Evolutionary conservation across 768 basidiomycete species (phyloP).

Genomic region (Tricholomella constricta): DNA sequence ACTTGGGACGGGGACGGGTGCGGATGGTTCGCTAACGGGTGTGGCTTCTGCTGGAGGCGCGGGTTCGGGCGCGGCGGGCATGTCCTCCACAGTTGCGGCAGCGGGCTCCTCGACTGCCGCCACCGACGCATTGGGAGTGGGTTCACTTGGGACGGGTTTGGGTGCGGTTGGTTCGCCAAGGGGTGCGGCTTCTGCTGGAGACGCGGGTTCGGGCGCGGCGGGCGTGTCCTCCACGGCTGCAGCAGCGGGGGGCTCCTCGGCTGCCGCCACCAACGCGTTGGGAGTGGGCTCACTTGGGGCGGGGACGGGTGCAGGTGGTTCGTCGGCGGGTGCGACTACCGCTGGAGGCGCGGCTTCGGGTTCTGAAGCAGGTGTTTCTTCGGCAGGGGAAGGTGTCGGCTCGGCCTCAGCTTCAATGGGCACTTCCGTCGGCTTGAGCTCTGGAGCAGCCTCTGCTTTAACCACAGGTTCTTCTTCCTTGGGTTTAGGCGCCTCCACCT

Average conservation of each 20-base stretch:
- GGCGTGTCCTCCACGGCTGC: too few relatives aligned
- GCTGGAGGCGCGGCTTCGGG: not conserved
- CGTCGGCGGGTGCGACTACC: not conserved
- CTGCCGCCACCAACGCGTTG: not conserved
- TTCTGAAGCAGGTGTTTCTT: too few relatives aligned
- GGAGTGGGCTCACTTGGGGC: not conserved
- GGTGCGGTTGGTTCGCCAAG: not conserved
- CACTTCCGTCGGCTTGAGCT: not conserved
- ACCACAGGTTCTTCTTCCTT: not conserved
- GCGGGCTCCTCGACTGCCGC: not conserved
- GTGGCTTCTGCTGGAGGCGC: not conserved
- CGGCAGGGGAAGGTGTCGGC: too few relatives aligned
- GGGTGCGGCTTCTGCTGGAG: not conserved
- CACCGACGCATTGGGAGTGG: not conserved
- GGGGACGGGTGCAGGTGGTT: too few relatives aligned
- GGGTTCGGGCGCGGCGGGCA: not conserved
- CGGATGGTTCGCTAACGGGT: not conserved
- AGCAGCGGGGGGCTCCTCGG: too few relatives aligned
- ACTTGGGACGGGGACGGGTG: not conserved
- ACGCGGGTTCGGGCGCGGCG: not conserved
- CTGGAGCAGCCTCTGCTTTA: not conserved
- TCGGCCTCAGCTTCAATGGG: not conserved
- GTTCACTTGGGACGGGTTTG: not conserved
- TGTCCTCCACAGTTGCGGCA: too few relatives aligned
- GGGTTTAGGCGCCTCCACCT: conserved; percentile 2